Evolutionary conservation across 2,329 filamentous ascomycete genomes (phyloP), one percentile per base, ranked within the genome.

Genomic region (Paraconiothyrium brasiliense): DNA sequence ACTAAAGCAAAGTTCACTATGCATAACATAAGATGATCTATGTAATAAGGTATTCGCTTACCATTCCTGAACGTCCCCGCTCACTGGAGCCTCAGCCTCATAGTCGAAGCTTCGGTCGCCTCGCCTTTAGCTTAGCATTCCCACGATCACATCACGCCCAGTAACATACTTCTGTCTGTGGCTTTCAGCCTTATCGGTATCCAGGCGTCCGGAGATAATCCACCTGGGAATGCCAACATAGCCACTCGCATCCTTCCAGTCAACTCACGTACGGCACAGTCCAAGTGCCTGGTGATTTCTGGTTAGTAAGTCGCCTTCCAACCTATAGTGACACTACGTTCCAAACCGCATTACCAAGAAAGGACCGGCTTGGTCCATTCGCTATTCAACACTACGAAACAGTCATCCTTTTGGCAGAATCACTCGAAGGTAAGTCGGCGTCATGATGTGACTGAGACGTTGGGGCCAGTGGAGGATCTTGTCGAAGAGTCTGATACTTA

Each of bases 131-230:
- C 57, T 41, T 56, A 58, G 58, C 50, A 58, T 55, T 58, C 62
- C 67, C 57, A 41, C 63, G 47, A 50, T 14, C 20, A 37, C 37
- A 43, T 32, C 34, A 32, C 34, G 20, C 39, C 39, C 48, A 13
- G 47, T 41, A 44, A 60, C 34, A 52, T 54, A 51, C 54, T 43
- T 56, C 57, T 50, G 56, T 60, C 60, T 62, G 54, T 62, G 57
- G 50, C 63, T 46, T 61, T 73, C 69, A 73, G 69, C 67, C 66
- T 64, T 69, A 70, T 67, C 64, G 62, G 60, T 54, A 66, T 64
- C 52, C 22, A 61, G 57, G 57, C 54, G 30, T 66, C 48, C 64
- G 57, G 68, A 52, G 58, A 52, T 41, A 63, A 59, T 60, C 4
- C 65, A 62, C 44, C 54, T 54, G 35, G 43, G 35, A 48, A 60